Percentiles rank a stretch among this genome's conserved stretches.
Conservation (phyloP, 306 rosid species). For the Dalbergia oliveri region DNA sequence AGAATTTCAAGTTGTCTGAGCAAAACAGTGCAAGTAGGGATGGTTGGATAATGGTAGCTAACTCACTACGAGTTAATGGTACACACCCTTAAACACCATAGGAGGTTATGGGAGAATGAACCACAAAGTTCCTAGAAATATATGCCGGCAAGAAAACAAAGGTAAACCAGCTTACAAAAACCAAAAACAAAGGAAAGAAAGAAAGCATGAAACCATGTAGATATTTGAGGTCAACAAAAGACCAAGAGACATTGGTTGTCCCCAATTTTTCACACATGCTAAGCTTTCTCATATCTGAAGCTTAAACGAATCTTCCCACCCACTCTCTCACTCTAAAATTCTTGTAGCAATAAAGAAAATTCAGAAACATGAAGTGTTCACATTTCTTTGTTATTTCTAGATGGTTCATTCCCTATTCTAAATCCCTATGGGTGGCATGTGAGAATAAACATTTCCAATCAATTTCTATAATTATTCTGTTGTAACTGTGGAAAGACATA, state of each 20-base stretch:
- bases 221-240: slow-evolving; percentile 49
- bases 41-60: slow-evolving; percentile 53
- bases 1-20: slow-evolving; percentile 46
- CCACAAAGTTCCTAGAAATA: slow-evolving; percentile 43
- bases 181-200: not conserved
- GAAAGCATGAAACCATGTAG: slow-evolving; percentile 21
- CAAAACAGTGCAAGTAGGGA: slow-evolving; percentile 63
- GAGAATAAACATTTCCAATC: slow-evolving; percentile 15
- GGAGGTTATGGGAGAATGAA: slow-evolving; percentile 36
- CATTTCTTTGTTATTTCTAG: not conserved
- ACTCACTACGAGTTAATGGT: slow-evolving; percentile 42
- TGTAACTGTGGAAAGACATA: not conserved
- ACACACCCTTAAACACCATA: slow-evolving; percentile 23
- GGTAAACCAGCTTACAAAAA: not conserved
- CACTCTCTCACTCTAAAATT: slow-evolving; percentile 26
- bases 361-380: slow-evolving; percentile 5
- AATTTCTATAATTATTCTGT: not conserved
- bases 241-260: slow-evolving; percentile 50
- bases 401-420: not conserved
- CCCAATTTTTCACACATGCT: slow-evolving; percentile 49
- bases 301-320: slow-evolving; percentile 35
- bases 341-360: slow-evolving; percentile 30
- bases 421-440: slow-evolving; percentile 2
- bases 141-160: slow-evolving; percentile 24
- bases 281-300: slow-evolving; percentile 51